Base-by-base conservation (phyloP, 352 stramenopile genomes). In the Phytopythium cucurbitacearum region DNA sequence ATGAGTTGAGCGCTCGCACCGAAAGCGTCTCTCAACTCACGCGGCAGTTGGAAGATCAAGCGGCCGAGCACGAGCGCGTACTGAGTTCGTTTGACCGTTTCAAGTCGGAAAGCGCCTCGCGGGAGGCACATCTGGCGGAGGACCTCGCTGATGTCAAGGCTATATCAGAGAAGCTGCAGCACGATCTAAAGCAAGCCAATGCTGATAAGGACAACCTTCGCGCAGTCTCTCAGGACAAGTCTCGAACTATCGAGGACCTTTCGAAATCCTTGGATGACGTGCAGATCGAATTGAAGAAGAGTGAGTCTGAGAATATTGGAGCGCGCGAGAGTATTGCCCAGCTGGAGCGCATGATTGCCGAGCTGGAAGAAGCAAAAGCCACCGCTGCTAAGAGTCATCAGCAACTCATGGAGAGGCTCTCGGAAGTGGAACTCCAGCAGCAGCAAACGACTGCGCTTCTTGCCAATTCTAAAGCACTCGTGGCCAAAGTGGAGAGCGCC, bases 1-100 rank as follows among this genome's bases (percentile, higher is more conserved):
- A 36, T 38, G 37, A 38, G 16, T 39, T 54, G 10, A 28, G 13
- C 21, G 21, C 16, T 10, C 11, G 11, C 44, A 54, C 16, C 16
- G 39, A 7, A 37, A 39, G 9, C 37, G 38, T 32, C 35, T 10
- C 21, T 37, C 28, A 13, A 2, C 36, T 15, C 39, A 46, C 16
- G 44, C 37, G 1, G 33, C 48, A 45, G 37, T 16, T 54, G 1
- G 48, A 54, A 1, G 3, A 39, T 4, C 37, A 46, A 54, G 15
- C 32, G 10, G 21, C 48, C 13, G 48, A 54, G 48, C 44, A 21
- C 48, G 45, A 54, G 48, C 48, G n/a, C 13, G 5, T n/a, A 15
- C 3, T 40, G 7, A 8, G 6, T 2, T 40, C 33, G 3, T 11
- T 51, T 13, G 45, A 51, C 13, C 45, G 40, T 13, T 9, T 51